A percentile compares a stretch with the other conserved stretches of the same genome.
Conservation (phyloP, 768 basidiomycete species). For the Lactarius hengduanensis region DNA sequence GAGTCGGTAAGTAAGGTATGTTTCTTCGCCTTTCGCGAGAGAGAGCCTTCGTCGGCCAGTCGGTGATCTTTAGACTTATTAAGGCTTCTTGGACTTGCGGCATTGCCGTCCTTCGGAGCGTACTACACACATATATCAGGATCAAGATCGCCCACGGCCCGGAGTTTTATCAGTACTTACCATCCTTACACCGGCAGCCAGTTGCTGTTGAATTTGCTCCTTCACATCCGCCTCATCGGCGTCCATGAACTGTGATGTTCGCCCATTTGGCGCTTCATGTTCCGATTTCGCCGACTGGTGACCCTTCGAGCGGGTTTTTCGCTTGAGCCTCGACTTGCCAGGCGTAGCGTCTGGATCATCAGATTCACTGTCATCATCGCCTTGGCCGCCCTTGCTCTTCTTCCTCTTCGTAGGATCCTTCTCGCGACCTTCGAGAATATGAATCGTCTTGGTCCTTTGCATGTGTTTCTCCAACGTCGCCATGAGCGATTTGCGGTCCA, state of each 20-base stretch:
- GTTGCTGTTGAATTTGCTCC: constrained; percentile 83
- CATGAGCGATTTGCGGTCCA: constrained; percentile 82
- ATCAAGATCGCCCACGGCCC: background rate
- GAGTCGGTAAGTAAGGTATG: constrained; percentile 40
- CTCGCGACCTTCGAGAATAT: constrained; percentile 76
- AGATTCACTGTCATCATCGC: constrained; percentile 42
- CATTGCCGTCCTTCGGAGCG: constrained; percentile 53
- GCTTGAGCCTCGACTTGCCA: constrained; percentile 49
- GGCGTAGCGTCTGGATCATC: constrained; percentile 59
- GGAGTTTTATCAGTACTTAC: constrained; percentile 42
- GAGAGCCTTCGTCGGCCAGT: constrained; percentile 39
- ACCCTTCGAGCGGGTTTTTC: constrained; percentile 37
- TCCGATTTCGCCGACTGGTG: constrained; percentile 35
- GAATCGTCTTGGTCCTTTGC: constrained; percentile 80
- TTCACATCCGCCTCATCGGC: constrained; percentile 81
- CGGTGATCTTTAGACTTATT: constrained; percentile 53
- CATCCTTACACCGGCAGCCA: constrained; percentile 70
- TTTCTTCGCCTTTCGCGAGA: constrained; percentile 41
- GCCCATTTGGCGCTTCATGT: constrained; percentile 48
- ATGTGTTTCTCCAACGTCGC: constrained; percentile 77
- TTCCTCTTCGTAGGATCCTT: constrained; percentile 33
- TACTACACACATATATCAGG: constrained; percentile 43
- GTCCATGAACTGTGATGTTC: constrained; percentile 84
- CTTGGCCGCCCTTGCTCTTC: constrained; percentile 37
- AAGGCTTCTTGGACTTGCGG: constrained; percentile 66